Evolutionary conservation across 768 basidiomycete species (phyloP).

Genomic region (Russula brevipes): DNA sequence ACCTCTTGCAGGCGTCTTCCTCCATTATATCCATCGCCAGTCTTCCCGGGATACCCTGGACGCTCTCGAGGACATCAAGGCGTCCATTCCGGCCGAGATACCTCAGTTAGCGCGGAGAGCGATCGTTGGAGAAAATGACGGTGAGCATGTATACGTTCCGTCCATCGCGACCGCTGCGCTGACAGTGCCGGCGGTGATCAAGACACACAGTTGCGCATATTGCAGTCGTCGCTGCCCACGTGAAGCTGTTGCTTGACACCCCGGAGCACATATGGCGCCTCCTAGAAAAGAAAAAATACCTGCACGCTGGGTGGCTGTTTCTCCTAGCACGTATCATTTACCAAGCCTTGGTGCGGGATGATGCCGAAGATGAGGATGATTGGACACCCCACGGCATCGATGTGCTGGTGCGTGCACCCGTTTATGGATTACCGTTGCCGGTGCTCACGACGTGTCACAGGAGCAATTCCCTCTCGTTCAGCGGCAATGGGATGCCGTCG

Average conservation of each 20-base stretch:
- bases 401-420: constrained; percentile 45
- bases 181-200: constrained; percentile 9
- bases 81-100: constrained; percentile 38
- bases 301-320: constrained; percentile 85
- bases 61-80: constrained; percentile 58
- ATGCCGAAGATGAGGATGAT: constrained; percentile 56
- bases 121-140: constrained; percentile 18
- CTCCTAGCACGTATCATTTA: constrained; percentile 81
- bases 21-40: constrained; percentile 73
- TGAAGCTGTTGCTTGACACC: constrained; percentile 87
- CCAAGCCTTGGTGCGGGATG: constrained; percentile 59
- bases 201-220: constrained; percentile 63
- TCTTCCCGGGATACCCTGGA: constrained; percentile 62
- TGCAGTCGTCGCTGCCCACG: constrained; percentile 82
- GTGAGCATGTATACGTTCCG: constrained; percentile 7
- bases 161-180: background rate
- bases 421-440: background rate
- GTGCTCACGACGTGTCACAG: constrained; percentile 35
- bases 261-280: constrained; percentile 90
- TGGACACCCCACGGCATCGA: constrained; percentile 59
- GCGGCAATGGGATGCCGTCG: constrained; percentile 89
- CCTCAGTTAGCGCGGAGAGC: constrained; percentile 12
- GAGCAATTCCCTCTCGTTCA: constrained; percentile 84
- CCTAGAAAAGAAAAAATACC: constrained; percentile 72
- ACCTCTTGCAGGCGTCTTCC: constrained; percentile 78